These are phyloP conservation scores for Fraxinus americana DNA, from an alignment of 257 asterid species.

Conservation along the genomic window DNA sequence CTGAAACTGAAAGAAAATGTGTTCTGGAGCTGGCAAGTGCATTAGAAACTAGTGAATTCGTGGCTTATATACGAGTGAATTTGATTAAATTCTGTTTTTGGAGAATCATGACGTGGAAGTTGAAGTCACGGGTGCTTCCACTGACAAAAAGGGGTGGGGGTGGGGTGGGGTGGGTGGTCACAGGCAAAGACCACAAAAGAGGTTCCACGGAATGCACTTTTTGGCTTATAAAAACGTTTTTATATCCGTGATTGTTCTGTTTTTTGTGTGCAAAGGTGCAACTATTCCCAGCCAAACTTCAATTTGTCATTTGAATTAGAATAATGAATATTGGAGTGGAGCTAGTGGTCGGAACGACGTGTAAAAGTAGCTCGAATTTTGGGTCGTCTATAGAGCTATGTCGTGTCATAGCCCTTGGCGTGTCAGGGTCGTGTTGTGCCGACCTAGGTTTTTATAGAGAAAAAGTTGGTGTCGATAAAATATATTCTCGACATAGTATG, in stretches of 20 bases:
- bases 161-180: constrained; percentile 25
- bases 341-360: not conserved
- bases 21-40: constrained; percentile 20
- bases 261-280: constrained; percentile 26
- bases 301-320: not conserved
- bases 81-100: not conserved
- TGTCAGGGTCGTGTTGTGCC: too few species aligned
- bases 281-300: constrained; percentile 20
- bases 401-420: too few species aligned
- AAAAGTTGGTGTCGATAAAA: too few species aligned
- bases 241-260: constrained; percentile 35
- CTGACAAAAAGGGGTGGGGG: not conserved
- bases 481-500: too few species aligned
- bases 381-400: too few species aligned
- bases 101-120: constrained; percentile 27
- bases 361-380: too few species aligned
- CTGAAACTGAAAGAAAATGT: constrained; percentile 2
- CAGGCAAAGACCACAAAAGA: constrained; percentile 43
- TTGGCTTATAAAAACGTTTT: constrained; percentile 20
- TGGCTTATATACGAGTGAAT: not conserved
- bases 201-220: constrained; percentile 37
- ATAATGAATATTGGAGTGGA: not conserved
- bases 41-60: not conserved
- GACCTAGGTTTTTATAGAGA: too few species aligned
- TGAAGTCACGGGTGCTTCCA: constrained; percentile 61